Evolutionary conservation across 768 basidiomycete species (phyloP).

Genomic region (Leccinum broughii): DNA sequence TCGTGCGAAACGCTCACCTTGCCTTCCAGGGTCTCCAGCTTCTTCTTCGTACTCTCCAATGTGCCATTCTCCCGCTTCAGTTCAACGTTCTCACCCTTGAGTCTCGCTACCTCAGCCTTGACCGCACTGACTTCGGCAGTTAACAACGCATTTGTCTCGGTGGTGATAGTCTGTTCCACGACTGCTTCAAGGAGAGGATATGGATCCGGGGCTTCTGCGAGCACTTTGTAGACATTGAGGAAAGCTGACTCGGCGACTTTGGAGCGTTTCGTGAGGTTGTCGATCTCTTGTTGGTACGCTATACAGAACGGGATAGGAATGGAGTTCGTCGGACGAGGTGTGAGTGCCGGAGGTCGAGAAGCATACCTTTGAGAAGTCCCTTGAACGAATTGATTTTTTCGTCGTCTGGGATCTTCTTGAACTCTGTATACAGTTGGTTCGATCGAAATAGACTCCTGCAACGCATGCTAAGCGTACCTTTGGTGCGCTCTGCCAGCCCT

Average conservation of each 20-base stretch:
- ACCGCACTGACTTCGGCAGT: constrained; percentile 73
- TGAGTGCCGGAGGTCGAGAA: neutral
- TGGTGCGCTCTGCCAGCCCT: constrained; percentile 91
- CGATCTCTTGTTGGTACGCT: constrained; percentile 98
- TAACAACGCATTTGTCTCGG: constrained; percentile 31
- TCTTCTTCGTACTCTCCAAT: constrained; percentile 72
- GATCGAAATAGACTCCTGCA: neutral
- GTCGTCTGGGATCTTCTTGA: constrained; percentile 91
- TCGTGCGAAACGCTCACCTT: constrained; percentile 51
- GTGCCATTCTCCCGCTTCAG: constrained; percentile 69
- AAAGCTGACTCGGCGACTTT: constrained; percentile 95
- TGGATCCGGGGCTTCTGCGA: constrained; percentile 97
- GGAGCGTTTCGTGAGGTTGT: constrained; percentile 89
- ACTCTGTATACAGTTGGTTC: constrained; percentile 56
- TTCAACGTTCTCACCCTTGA: constrained; percentile 82
- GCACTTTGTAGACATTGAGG: constrained; percentile 92
- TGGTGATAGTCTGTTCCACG: constrained; percentile 93
- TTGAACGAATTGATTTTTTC: constrained; percentile 90
- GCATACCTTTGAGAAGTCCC: constrained; percentile 79
- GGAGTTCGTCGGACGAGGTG: neutral
- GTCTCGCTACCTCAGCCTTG: constrained; percentile 67
- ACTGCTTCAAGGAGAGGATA: constrained; percentile 95
- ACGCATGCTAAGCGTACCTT: constrained; percentile 53
- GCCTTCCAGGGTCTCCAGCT: constrained; percentile 77
- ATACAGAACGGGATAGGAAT: neutral